Base-by-base conservation (phyloP, 208 protist species). In the Tetramitus jugosus region DNA sequence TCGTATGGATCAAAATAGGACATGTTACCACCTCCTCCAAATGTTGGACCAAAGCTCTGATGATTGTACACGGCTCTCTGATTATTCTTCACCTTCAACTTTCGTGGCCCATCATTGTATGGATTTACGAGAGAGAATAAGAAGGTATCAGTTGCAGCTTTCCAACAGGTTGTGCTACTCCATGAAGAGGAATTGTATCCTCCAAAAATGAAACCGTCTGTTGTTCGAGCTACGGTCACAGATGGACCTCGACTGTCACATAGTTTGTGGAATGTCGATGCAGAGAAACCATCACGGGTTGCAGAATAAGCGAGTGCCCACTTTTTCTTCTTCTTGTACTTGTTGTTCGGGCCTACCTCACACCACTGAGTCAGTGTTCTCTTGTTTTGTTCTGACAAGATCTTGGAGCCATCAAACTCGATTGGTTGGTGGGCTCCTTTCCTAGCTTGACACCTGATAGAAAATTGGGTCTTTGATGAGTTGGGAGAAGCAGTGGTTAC, bases 171-270 rank as follows among this genome's bases (percentile, higher is more conserved):
- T 6, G 13, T 60, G 23, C 8, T 29, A 62, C 17, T 62, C 74
- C 74, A 77, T 37, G 31, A 8, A 1, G 29, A 3, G 1, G 60
- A 49, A 61, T 65, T 77, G 20, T 77, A 77, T 26, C 74, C 74
- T n/a, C 74, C 74, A 35, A 77, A 77, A 10, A 77, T 53, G 20
- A 62, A 77, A 53, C 74, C 74, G 14, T 77, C 74, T 53, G 74
- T 62, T 1, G 74, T 77, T 37, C 46, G 3, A 35, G 20, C 45
- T 1, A 77, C 49, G 2, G 26, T 29, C 6, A 77, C 39, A 0
- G 74, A 40, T 13, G 74, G 74, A 42, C 74, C 74, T 43, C 62
- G 29, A 1, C 40, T 3, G 20, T 74, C 67, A 53, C 67, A 74
- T 26, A 33, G 13, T 53, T 74, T 6, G 37, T 74, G 67, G 10